Evolutionary conservation across 495 filamentous ascomycete genomes (phyloP).

Genomic region (Xylaria scruposa): DNA sequence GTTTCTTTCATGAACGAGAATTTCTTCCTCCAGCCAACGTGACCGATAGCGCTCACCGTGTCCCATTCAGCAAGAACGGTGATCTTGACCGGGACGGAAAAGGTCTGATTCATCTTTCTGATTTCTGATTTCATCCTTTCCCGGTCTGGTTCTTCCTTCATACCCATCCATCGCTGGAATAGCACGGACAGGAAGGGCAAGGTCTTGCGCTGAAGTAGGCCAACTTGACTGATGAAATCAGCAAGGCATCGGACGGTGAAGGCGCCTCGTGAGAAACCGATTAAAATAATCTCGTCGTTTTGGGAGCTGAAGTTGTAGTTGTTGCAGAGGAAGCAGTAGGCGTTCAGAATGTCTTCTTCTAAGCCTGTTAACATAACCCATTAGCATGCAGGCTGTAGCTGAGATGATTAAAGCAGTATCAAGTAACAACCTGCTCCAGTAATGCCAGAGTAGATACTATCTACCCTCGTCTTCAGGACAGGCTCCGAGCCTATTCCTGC

Average conservation of each 20-base stretch:
- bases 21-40: constrained; percentile 5
- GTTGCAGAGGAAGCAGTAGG: constrained; percentile 64
- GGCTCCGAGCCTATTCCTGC: constrained; percentile 13
- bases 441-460: constrained; percentile 34
- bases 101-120: constrained; percentile 2
- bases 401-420: background rate
- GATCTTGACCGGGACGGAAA: constrained; percentile 17
- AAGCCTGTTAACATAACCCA: background rate
- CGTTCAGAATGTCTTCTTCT: constrained; percentile 53
- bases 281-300: constrained; percentile 67
- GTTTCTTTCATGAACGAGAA: constrained; percentile 12
- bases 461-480: constrained; percentile 12
- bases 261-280: constrained; percentile 70
- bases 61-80: constrained; percentile 18
- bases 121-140: constrained; percentile 1
- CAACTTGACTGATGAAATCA: constrained; percentile 60
- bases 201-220: constrained; percentile 47
- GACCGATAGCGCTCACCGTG: constrained; percentile 11
- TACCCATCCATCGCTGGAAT: constrained; percentile 14
- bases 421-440: constrained; percentile 35
- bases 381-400: background rate
- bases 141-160: constrained; percentile 7
- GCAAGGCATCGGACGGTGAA: constrained; percentile 66
- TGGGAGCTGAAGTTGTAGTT: constrained; percentile 54
- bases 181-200: constrained; percentile 13